Evolutionary conservation across 495 filamentous ascomycete species (phyloP).

Genomic region (Penicillium roqueforti): DNA sequence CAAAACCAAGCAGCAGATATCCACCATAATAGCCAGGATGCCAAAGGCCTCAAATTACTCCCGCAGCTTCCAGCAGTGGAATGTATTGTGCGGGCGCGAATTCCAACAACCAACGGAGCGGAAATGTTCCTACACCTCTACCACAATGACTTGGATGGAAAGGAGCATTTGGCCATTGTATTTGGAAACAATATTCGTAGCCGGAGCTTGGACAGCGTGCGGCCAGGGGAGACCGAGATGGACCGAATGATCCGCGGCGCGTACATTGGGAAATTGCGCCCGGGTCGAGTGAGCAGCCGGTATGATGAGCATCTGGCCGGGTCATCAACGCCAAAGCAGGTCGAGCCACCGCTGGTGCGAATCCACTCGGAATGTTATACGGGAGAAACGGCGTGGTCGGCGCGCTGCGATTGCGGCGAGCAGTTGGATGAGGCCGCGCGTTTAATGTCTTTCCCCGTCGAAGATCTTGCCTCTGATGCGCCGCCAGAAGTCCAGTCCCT

Average conservation of each 20-base stretch:
- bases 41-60: conserved; percentile 63
- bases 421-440: conserved; percentile 95
- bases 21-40: conserved; percentile 36
- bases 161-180: conserved; percentile 97
- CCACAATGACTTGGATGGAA: conserved; percentile 84
- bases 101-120: conserved; percentile 80
- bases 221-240: conserved; percentile 89
- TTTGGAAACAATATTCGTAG: conserved; percentile 85
- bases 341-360: conserved; percentile 66
- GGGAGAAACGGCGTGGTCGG: conserved; percentile 96
- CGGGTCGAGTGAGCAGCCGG: conserved; percentile 72
- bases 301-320: conserved; percentile 36
- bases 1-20: conserved; percentile 26
- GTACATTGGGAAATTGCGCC: conserved; percentile 82
- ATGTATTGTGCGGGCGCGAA: conserved; percentile 79
- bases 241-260: conserved; percentile 94
- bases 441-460: conserved; percentile 77
- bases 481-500: conserved; percentile 38
- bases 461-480: conserved; percentile 33
- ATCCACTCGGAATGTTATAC: conserved; percentile 99
- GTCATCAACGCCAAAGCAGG: conserved; percentile 10
- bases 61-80: conserved; percentile 67
- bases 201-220: conserved; percentile 68
- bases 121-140: conserved; percentile 98
- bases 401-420: conserved; percentile 95